Evolutionary conservation across 352 stramenopile genomes (phyloP), one percentile per base, ranked within the genome.

Genomic region (Phytophthora pinifolia): DNA sequence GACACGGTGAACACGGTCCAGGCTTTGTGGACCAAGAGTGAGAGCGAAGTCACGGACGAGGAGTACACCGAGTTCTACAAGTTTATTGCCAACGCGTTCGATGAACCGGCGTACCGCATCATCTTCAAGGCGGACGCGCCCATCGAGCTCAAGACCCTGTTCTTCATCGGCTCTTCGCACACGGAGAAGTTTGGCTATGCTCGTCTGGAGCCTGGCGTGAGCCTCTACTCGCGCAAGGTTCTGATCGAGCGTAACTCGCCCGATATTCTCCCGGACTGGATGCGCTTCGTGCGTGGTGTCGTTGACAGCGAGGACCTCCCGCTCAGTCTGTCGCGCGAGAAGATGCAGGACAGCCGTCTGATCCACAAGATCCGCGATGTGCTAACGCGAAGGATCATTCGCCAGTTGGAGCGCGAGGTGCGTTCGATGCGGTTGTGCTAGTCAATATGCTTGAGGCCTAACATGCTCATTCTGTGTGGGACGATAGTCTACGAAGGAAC

Each of bases 291-390:
- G 59, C 83, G 81, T 47, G 83, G 86, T 69, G 86, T 92, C 13
- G 86, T 96, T 25, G 98, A 99, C 83, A 98, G 87, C 30, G 97
- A 99, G 67, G 98, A 99, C 64, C 79, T 99, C 17, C 98, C 98
- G n/a, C 82, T 99, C 30, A 98, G 88, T 57, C 82, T 99, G 54
- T 99, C 96, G 32, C 89, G 98, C 63, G 98, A 99, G 74, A 99
- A 98, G 73, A 96, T 99, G 70, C 98, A 99, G 75, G 98, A 99
- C 86, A 97, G 92, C 30, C 86, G 86, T 10, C 63, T 99, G 25
- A 92, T 99, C 46, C 69, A 80, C 38, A 99, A 98, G 70, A 96
- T 99, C 49, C 89, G 93, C 49, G 96, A 98, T 54, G 97, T 98
- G 9, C 61, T 99, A 49, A 99, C 94, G 33, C 74, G 86, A 54